Evolutionary conservation across 1,139 yeast genomes (phyloP), one percentile per base, ranked within the genome.

Genomic region (Hansenula anomala): DNA sequence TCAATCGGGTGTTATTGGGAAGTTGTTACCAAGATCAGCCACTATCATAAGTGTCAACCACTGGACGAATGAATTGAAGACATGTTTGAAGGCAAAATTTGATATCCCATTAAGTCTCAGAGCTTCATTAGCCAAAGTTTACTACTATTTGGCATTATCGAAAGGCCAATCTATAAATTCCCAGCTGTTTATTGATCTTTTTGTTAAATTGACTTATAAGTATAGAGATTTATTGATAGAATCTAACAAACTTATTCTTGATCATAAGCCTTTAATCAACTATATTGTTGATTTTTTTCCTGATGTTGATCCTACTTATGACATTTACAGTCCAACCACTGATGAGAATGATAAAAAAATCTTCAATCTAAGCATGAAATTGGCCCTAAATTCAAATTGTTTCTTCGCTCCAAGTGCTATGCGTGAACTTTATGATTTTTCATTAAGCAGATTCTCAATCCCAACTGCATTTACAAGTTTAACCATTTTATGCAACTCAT

Each of bases 21-120:
- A 79, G 47, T 71, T 78, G 14, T 71, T 81, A 4, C 79, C 84
- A 5, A 72, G 75, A 48, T 78, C 87, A 0, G 85, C 94, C 1
- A 80, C 92, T 0, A 81, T 85, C 6, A 79, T 85, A 10, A 75
- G 82, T 31, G 82, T 87, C 10, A 73, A 83, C 40, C 87, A 85
- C 45, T 90, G 97, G 96, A 85, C 97, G 0, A 81, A 86, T 42
- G 97, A 89, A 58, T 70, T 92, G 46, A 72, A 80, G 41, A 81
- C 85, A 32, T 85, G 96, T 78, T 63, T 89, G 45, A 75, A 75
- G 47, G 81, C 85, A 78, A 88, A 88, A 57, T 81, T 85, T 53
- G 86, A 83, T 39, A 72, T 92, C 69, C 97, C 98, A 0, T 53
- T 88, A 16, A 55, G 68, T 2, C 64, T 80, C 34, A 71, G 92